Percentiles rank a stretch among this genome's conserved stretches.
Conservation (phyloP, 2,329 filamentous ascomycete species). For the Chrysoporthe deuterocubensis region DNA sequence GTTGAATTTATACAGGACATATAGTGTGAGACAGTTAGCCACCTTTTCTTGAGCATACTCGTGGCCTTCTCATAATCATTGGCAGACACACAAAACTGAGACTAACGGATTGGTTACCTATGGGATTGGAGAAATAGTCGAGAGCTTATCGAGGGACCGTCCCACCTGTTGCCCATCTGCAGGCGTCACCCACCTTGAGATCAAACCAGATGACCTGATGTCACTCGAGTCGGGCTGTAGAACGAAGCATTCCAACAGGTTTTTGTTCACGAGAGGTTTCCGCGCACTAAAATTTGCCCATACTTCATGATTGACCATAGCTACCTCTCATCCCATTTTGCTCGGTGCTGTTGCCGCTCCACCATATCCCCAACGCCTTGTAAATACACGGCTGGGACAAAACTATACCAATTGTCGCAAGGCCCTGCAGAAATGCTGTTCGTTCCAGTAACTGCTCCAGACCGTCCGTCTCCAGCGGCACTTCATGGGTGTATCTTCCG, state of each 20-base stretch:
- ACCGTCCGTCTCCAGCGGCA: neutral
- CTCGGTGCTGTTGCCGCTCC: neutral
- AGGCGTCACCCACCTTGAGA: too few species aligned
- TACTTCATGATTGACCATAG: too few species aligned
- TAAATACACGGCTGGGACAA: neutral
- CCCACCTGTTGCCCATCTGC: neutral
- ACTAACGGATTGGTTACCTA: neutral
- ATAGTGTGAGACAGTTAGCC: neutral
- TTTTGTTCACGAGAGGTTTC: too few species aligned
- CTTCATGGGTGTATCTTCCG: neutral
- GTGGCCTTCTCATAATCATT: neutral
- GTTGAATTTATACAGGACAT: neutral
- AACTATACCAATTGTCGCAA: neutral
- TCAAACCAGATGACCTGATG: too few species aligned
- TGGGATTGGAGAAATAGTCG: neutral
- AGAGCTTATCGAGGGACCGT: constrained; percentile 7
- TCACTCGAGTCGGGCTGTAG: neutral
- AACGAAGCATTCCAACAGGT: neutral
- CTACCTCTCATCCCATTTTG: neutral
- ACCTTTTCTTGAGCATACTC: too few species aligned
- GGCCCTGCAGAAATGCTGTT: neutral
- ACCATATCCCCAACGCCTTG: neutral
- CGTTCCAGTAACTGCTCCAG: neutral
- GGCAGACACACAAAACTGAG: neutral
- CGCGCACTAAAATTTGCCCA: too few species aligned